phyloP scores from a whole-genome alignment of 495 filamentous ascomycete species.

The Tuber indicum region DNA sequence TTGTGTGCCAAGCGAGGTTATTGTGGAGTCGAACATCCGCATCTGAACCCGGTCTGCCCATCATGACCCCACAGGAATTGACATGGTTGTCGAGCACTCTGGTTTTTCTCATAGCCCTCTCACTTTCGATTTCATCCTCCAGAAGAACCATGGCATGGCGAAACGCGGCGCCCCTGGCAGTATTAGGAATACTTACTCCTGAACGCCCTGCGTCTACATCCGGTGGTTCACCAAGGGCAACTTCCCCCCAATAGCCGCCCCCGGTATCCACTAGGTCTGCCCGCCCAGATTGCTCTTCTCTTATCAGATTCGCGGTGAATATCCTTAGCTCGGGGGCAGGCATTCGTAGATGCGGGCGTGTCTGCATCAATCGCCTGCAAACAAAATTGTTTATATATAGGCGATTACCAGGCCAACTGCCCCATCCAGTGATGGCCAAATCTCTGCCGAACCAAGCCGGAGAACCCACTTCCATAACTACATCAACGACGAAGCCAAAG shows the following conservation, averaged over 20 bases:
- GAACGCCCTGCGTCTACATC: background rate
- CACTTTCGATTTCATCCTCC: background rate
- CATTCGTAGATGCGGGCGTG: slow-evolving; percentile 20
- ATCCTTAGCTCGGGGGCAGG: slow-evolving; percentile 3
- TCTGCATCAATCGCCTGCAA: slow-evolving; percentile 4
- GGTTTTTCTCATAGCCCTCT: background rate
- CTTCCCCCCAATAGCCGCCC: background rate
- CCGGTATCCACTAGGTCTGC: background rate
- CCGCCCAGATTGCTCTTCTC: background rate
- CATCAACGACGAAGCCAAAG: slow-evolving; percentile 17
- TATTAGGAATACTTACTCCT: background rate
- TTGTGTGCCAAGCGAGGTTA: background rate
- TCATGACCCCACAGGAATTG: background rate
- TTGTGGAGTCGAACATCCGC: background rate
- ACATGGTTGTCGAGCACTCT: background rate
- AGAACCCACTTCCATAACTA: background rate
- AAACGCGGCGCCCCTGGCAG: background rate
- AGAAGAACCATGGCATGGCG: background rate
- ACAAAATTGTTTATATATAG: background rate
- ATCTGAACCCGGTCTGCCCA: background rate
- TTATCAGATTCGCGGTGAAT: background rate
- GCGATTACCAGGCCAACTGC: background rate
- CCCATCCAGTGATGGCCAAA: slow-evolving; percentile 14
- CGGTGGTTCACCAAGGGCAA: background rate
- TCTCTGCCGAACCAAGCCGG: background rate